Base-by-base conservation (phyloP, 2,329 filamentous ascomycete species). In the Fusarium succisae region DNA sequence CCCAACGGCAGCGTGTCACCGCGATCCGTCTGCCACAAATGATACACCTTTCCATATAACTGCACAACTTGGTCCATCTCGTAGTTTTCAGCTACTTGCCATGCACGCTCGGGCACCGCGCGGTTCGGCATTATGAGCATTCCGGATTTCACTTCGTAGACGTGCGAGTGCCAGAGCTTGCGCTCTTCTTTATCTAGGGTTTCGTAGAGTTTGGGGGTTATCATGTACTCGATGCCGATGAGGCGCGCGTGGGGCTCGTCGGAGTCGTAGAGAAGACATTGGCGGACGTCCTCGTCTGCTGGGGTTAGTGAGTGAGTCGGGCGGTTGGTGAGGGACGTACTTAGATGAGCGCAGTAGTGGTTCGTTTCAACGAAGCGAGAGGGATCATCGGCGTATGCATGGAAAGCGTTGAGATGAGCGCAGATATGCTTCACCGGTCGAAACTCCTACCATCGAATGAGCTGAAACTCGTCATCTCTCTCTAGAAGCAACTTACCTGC, bases 171-270 rank as follows among this genome's bases (percentile, higher is more conserved):
- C 94, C 94, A 97, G 3, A 95, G 86, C 56, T 88, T 88, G 43
- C 92, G 90, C 83, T 97, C 94, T 26, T 91, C 88, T 0, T 82
- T 51, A 3, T 90, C 87, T 0, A 97, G 88, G 0, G 88, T 89
- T 43, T 88, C 86, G 83, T 92, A 97, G 1, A 96, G 84, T 8
- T 86, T 84, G 0, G 90, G 88, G 0, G 91, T 91, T 77, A 97
- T 91, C 93, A 96, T 95, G 85, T 97, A 97, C 81, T 97, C 94
- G 76, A 97, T 88, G 14, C 94, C 94, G 70, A 97, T 94, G 24
- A 97, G 88, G 1, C 92, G 89, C 0, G 94, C 94, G 32, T 89
- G 88, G 13, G 89, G 86, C 2, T 87, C 85, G 0, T 91, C 87
- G 0, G 90, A 89, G 82, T 97, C 94, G 84, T 96, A 97, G 70